Percentiles rank a stretch among this genome's conserved stretches.
phyloP scores from a whole-genome alignment of 768 basidiomycete species.

The Suillus ampliporus region DNA sequence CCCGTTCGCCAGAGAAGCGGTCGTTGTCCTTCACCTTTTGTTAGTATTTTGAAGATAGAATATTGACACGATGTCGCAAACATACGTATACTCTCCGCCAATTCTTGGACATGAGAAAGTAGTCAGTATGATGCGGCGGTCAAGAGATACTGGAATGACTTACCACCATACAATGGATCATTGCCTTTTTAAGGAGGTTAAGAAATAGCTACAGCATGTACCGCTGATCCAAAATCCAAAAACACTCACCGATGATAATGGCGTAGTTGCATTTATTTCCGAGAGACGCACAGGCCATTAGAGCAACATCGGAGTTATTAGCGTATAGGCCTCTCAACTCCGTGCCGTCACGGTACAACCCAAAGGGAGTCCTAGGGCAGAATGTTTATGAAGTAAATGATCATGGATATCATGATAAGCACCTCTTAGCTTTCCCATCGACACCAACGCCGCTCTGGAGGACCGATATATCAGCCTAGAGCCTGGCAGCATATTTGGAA shows the following conservation, averaged over 20 bases:
- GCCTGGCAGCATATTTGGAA: neutral
- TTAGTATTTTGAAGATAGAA: neutral
- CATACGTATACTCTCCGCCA: slow-evolving; percentile 81
- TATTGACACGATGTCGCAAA: slow-evolving; percentile 11
- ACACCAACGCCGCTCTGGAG: slow-evolving; percentile 69
- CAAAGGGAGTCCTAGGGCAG: slow-evolving; percentile 66
- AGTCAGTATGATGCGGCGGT: neutral
- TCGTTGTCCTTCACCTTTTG: slow-evolving; percentile 60
- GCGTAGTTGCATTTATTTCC: slow-evolving; percentile 75
- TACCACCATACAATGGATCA: slow-evolving; percentile 81
- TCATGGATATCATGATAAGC: slow-evolving; percentile 19
- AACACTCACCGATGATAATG: slow-evolving; percentile 65
- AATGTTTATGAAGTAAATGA: slow-evolving; percentile 9
- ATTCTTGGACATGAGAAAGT: slow-evolving; percentile 51
- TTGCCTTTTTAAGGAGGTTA: slow-evolving; percentile 53
- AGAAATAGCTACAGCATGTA: neutral
- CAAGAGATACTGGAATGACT: slow-evolving; percentile 18
- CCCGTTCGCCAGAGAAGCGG: slow-evolving; percentile 75
- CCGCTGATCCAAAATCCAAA: slow-evolving; percentile 12
- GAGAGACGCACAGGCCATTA: slow-evolving; percentile 69
- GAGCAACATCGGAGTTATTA: slow-evolving; percentile 66
- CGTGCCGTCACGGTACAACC: slow-evolving; percentile 78
- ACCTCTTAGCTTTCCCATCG: slow-evolving; percentile 74
- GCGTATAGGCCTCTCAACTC: slow-evolving; percentile 79
- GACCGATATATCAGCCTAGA: neutral